Percentiles rank a stretch among this genome's conserved stretches.
Evolutionary conservation across 148 eudicot genomes (phyloP).

Genomic region (Mesembryanthemum crystallinum): DNA sequence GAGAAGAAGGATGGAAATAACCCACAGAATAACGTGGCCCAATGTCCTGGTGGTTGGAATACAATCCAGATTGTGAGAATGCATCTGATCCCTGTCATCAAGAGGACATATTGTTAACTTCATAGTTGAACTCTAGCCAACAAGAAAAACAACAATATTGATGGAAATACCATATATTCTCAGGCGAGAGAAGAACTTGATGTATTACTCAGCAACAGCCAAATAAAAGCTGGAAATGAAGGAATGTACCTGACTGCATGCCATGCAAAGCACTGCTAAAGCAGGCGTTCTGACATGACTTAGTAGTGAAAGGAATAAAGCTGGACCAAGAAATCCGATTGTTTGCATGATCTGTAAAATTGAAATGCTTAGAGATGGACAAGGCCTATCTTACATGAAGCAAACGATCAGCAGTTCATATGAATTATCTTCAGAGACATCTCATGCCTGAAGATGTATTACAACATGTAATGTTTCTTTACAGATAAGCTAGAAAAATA

Average conservation of each 20-base stretch:
- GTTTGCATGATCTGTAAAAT: slow-evolving; percentile 90
- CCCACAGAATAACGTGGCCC: slow-evolving; percentile 95
- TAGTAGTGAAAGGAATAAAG: slow-evolving; percentile 82
- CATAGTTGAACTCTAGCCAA: not conserved
- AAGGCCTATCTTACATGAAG: not conserved
- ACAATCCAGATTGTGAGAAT: slow-evolving; percentile 93
- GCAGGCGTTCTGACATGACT: slow-evolving; percentile 82
- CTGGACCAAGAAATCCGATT: slow-evolving; percentile 93
- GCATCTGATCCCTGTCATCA: slow-evolving; percentile 82
- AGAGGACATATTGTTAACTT: slow-evolving; percentile 12
- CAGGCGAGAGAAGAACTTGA: too few species aligned
- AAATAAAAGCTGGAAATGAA: not conserved
- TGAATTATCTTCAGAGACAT: not conserved
- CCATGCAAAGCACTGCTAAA: slow-evolving; percentile 91
- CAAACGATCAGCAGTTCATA: not conserved
- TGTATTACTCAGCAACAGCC: not conserved
- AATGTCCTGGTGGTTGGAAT: slow-evolving; percentile 97
- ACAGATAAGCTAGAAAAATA: not conserved
- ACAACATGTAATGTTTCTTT: not conserved
- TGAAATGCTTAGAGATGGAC: slow-evolving; percentile 4
- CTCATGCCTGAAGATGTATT: not conserved
- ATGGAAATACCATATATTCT: too few species aligned
- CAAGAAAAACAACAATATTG: not conserved
- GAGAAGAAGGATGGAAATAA: slow-evolving; percentile 25
- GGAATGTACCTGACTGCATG: slow-evolving; percentile 85